Percentiles rank a stretch among this genome's conserved stretches.
Evolutionary conservation across 2,329 filamentous ascomycete genomes (phyloP).

Genomic region (Penicillium occitanis): DNA sequence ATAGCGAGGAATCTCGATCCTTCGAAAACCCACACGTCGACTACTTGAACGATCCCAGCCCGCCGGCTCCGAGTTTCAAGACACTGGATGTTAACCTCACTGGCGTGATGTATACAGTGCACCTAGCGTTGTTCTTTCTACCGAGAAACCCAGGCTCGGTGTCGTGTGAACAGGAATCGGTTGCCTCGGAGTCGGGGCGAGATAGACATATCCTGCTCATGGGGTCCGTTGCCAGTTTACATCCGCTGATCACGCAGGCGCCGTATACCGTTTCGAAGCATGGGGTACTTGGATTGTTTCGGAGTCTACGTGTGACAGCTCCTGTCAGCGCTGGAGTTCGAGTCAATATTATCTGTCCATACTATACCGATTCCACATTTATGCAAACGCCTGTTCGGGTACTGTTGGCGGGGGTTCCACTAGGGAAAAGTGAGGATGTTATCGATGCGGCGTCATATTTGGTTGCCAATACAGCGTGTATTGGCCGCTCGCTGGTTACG

Average conservation of each 20-base stretch:
- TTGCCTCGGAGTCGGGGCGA: conserved; percentile 34
- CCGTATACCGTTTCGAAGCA: conserved; percentile 66
- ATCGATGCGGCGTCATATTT: conserved; percentile 64
- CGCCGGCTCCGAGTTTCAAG: conserved; percentile 52
- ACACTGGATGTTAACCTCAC: conserved; percentile 63
- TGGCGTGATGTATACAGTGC: conserved; percentile 64
- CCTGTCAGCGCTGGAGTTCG: conserved; percentile 55
- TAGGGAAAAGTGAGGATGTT: conserved; percentile 59
- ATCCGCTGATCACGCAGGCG: conserved; percentile 41
- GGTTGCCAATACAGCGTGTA: conserved; percentile 58
- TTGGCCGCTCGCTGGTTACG: conserved; percentile 59
- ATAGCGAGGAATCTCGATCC: conserved; percentile 31
- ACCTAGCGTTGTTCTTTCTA: conserved; percentile 63
- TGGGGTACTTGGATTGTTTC: conserved; percentile 64
- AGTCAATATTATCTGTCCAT: conserved; percentile 66
- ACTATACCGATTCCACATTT: conserved; percentile 66
- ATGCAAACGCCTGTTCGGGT: conserved; percentile 49
- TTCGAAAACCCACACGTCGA: conserved; percentile 50
- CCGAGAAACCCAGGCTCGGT: conserved; percentile 50
- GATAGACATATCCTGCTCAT: conserved; percentile 64
- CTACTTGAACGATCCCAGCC: conserved; percentile 36
- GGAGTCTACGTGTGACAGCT: conserved; percentile 54
- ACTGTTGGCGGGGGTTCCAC: conserved; percentile 57
- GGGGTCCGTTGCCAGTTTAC: conserved; percentile 60
- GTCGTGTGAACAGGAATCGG: conserved; percentile 32